Evolutionary conservation across 176 grass and related monocot genomes (phyloP), one percentile per base, ranked within the genome.

Genomic region (Carex littledalei): DNA sequence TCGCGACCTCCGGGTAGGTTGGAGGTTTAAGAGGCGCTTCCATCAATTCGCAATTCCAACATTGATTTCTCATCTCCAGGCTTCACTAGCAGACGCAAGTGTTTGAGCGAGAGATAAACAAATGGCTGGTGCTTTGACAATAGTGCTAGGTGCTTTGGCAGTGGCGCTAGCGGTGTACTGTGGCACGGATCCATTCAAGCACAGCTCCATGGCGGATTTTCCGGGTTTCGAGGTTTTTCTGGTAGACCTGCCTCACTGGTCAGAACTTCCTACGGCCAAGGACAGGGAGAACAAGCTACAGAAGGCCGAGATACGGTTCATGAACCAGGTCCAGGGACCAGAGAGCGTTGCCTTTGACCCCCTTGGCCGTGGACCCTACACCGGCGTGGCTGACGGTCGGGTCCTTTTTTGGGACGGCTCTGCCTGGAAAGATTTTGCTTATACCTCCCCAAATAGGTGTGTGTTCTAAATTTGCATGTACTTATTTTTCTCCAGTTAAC

Each of bases 341-440:
- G 95, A 98, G 92, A 98, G 95, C 83, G 85, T 98, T 6, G 88
- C 88, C 5, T 98, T 98, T 69, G 95, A 98, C 58, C 89, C 91
- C n/a, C 88, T n/a, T 6, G 95, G 92, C 18, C 91, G 95, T 14
- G 95, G 95, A 7, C 92, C 95, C 0, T 98, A 94, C 89, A 94
- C 95, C 58, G 91, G 95, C 62, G 68, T 98, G 61, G 95, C 95
- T 20, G 95, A 98, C 74, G 95, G 95, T 8, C 92, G 95, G 24
- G 89, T 98, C 49, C 63, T 98, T 57, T 81, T 93, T 85, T 98
- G 89, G 91, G 86, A 98, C 53, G 93, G 95, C 62, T 55, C 85
- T 2, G 85, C 84, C 45, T 98, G 91, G 93, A 67, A 32, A 64
- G 43, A 91, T 84, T 98, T 98, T 91, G 95, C 95, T 4, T 88